phyloP scores from a whole-genome alignment of 371 early-diverging fungal genomes.

The Batrachochytrium dendrobatidis region DNA sequence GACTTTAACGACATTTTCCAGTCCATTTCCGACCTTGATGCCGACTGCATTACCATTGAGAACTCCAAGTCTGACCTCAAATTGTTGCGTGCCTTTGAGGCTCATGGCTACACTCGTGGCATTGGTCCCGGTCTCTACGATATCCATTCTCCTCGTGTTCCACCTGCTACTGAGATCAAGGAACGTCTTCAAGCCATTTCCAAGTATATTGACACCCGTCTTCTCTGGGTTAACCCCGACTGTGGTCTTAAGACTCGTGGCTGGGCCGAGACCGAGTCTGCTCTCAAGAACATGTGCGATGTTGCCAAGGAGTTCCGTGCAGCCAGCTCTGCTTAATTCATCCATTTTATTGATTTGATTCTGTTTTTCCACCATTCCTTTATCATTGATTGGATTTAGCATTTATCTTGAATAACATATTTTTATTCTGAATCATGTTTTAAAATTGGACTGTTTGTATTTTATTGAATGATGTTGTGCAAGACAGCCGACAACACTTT shows the following conservation, averaged over 20 bases:
- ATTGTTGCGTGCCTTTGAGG: conserved; percentile 79
- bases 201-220: conserved; percentile 49
- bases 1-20: conserved; percentile 97
- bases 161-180: conserved; percentile 81
- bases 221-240: conserved; percentile 95
- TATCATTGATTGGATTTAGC: too few relatives aligned
- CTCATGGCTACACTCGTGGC: conserved; percentile 75
- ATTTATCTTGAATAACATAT: too few relatives aligned
- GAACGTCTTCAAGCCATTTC: conserved; percentile 69
- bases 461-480: too few relatives aligned
- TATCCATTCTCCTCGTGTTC: conserved; percentile 87
- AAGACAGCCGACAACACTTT: too few relatives aligned
- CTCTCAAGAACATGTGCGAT: conserved; percentile 66
- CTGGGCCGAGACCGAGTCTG: conserved; percentile 85
- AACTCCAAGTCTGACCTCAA: conserved; percentile 93
- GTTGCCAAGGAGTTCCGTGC: conserved; percentile 10
- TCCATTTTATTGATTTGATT: too few relatives aligned
- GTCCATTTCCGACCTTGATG: conserved; percentile 66
- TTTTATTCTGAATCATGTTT: too few relatives aligned
- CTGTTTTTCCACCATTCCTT: too few relatives aligned
- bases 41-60: conserved; percentile 91
- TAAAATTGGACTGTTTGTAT: too few relatives aligned
- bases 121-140: conserved; percentile 96
- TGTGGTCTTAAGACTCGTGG: conserved; percentile 95
- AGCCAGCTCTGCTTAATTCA: not conserved